Base-by-base conservation (phyloP, 495 filamentous ascomycete genomes). In the Tuber brumale region DNA sequence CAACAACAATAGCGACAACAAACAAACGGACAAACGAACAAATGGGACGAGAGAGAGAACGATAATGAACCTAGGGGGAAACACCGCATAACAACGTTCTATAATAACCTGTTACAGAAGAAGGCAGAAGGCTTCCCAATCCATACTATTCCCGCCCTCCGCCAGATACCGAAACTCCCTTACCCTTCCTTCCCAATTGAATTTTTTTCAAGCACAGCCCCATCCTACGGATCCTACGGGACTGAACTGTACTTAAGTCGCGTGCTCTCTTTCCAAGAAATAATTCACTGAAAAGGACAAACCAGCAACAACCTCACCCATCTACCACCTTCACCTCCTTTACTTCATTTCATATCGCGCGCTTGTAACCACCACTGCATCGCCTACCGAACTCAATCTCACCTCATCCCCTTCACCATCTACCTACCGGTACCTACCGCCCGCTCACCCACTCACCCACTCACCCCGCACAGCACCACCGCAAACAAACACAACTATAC, bases 101-200 rank as follows among this genome's bases (percentile, higher is more conserved):
- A 66, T 66, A 66, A 66, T 66, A 66, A 66, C 57, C 57, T 66
- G 31, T 35, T 66, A 66, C 57, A 66, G 4, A 31, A 9, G 48
- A n/a, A 66, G 14, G 57, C 3, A 9, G 48, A n/a, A 66, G 14
- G 57, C 3, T 19, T 35, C 27, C 57, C n/a, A 66, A 66, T 19
- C 57, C 14, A 66, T 35, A 35, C 57, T 66, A 66, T 66, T 66
- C 27, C 31, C 14, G 57, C 57, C 31, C 57, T 66, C 57, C 57
- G 57, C 31, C 57, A 35, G 57, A 66, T 66, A 66, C 57, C 57
- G 57, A 66, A 66, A 35, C 57, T 66, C 27, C 57, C 57, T 66
- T 27, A 18, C 27, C 57, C n/a, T 61, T 16, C 51, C 51, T 31
- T 51, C 46, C 51, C 51, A 31, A 61, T 61, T 31, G 51, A 61